Conservation (phyloP, 495 filamentous ascomycete species). For the Penicillium egyptiacum region DNA sequence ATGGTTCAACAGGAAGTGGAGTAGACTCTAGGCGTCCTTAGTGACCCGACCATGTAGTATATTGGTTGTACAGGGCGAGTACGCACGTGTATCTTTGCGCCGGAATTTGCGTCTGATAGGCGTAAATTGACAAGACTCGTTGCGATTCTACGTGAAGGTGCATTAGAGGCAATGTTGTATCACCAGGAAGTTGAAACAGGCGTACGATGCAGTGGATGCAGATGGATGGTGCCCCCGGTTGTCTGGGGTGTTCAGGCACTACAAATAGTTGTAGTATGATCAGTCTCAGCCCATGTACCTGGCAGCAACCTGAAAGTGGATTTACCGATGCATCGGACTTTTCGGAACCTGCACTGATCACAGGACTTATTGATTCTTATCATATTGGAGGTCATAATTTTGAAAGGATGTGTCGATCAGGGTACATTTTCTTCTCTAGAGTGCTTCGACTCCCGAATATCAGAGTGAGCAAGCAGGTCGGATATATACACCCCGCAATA, state of each 20-base stretch:
- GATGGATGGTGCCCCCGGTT: not conserved
- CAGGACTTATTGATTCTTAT: conserved; percentile 4
- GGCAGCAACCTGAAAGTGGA: not conserved
- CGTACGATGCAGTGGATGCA: not conserved
- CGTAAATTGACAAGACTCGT: conserved; percentile 2
- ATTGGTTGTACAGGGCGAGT: not conserved
- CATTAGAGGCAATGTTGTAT: not conserved
- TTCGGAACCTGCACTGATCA: conserved; percentile 4
- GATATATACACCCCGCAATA: not conserved
- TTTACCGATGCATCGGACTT: conserved; percentile 7
- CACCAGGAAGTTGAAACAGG: not conserved
- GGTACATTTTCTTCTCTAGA: not conserved
- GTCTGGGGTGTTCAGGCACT: not conserved
- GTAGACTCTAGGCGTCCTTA: not conserved
- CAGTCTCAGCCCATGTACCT: not conserved
- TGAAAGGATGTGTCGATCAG: not conserved
- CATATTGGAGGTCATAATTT: not conserved
- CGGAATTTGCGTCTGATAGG: conserved; percentile 3
- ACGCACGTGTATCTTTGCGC: conserved; percentile 1
- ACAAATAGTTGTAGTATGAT: not conserved
- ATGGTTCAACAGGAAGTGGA: not conserved
- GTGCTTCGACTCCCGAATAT: not conserved
- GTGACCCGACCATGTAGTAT: not conserved
- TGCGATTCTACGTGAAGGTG: not conserved
- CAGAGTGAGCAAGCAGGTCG: not conserved